These are phyloP conservation scores for Botrytis sinoallii DNA, from an alignment of 2,329 filamentous ascomycete genomes.

Conservation along the genomic window DNA sequence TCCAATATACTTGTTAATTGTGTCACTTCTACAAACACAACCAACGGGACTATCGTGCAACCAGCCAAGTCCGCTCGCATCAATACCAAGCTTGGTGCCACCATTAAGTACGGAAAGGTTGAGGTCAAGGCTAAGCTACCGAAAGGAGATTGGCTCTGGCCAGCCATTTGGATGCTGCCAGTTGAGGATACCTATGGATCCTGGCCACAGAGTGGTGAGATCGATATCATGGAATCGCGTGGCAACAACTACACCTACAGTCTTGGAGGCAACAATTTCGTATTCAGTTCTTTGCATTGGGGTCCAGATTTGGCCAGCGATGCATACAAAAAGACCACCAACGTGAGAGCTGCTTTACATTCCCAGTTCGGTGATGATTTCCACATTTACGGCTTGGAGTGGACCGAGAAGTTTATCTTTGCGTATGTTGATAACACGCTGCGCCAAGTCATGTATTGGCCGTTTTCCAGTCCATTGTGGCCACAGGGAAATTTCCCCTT, in stretches of 20 bases:
- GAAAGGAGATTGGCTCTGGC: constrained; percentile 82
- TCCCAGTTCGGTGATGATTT: constrained; percentile 67
- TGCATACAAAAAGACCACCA: constrained; percentile 79
- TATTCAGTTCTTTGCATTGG: constrained; percentile 78
- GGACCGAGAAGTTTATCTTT: constrained; percentile 85
- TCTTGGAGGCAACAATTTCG: constrained; percentile 77
- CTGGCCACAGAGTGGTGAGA: constrained; percentile 80
- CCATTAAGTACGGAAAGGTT: constrained; percentile 76
- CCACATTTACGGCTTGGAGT: constrained; percentile 83
- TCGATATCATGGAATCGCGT: constrained; percentile 77
- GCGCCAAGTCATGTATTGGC: constrained; percentile 75
- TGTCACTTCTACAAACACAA: constrained; percentile 69
- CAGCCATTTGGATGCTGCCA: constrained; percentile 89
- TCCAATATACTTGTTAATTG: constrained; percentile 59
- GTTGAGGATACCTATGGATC: constrained; percentile 67
- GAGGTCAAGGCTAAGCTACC: constrained; percentile 77
- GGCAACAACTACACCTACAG: constrained; percentile 77
- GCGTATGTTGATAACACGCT: constrained; percentile 80
- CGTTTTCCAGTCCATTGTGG: constrained; percentile 68
- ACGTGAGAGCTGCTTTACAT: constrained; percentile 71
- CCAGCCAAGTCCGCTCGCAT: constrained; percentile 76
- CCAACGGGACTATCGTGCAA: constrained; percentile 73
- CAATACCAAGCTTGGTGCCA: constrained; percentile 68
- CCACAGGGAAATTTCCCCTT: constrained; percentile 65
- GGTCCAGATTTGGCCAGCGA: constrained; percentile 70